phyloP scores from a whole-genome alignment of 495 filamentous ascomycete genomes.

The Aspergillus hancockii region DNA sequence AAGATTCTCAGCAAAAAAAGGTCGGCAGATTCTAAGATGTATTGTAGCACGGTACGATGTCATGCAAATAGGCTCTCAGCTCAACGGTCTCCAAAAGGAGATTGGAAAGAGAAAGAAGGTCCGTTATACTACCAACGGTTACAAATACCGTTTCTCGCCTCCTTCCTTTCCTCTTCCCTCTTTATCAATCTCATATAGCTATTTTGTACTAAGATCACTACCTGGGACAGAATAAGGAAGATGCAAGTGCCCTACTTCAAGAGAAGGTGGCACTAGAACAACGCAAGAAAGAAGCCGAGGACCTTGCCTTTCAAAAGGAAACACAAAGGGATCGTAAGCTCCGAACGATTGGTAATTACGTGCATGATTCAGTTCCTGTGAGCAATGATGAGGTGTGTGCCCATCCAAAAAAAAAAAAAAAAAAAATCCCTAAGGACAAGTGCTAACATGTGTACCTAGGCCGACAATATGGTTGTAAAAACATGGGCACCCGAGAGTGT shows the following conservation, averaged over 20 bases:
- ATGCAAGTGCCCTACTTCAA: constrained; percentile 70
- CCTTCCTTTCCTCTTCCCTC: background rate
- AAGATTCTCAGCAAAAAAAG: background rate
- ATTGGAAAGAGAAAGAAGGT: constrained; percentile 94
- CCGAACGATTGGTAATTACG: constrained; percentile 87
- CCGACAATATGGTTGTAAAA: constrained; percentile 75
- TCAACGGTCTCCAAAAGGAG: constrained; percentile 86
- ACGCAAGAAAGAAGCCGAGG: constrained; percentile 75
- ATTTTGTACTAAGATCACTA: background rate
- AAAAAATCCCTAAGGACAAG: background rate
- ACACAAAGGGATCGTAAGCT: constrained; percentile 70
- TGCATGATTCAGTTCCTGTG: constrained; percentile 89
- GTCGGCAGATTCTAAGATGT: constrained; percentile 8
- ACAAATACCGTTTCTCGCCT: too few relatives aligned
- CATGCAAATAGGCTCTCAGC: constrained; percentile 74
- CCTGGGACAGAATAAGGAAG: constrained; percentile 70
- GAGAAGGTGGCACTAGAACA: constrained; percentile 76
- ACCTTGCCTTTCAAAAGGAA: constrained; percentile 73
- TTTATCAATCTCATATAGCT: background rate
- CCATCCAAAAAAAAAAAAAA: background rate
- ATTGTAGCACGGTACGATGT: constrained; percentile 72
- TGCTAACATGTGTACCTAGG: constrained; percentile 39
- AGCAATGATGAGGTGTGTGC: constrained; percentile 75
- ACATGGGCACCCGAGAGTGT: constrained; percentile 78
- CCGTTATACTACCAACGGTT: constrained; percentile 4